Evolutionary conservation across 2,329 filamentous ascomycete genomes (phyloP).

Genomic region (Zymoseptoria pseudotritici): DNA sequence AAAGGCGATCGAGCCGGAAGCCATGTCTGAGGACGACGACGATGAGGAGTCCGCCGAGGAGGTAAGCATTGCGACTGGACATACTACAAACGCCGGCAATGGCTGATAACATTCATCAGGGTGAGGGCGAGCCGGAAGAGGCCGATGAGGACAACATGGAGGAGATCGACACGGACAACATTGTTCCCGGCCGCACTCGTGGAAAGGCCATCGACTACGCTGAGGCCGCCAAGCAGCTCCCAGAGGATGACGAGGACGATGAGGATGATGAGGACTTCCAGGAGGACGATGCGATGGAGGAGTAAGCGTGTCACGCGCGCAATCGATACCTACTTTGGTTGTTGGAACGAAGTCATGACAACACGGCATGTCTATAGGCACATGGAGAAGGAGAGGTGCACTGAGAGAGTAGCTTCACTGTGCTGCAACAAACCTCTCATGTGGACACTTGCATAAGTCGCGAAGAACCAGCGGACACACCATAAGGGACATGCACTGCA

Average conservation of each 20-base stretch:
- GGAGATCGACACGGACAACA: slow-evolving; percentile 85
- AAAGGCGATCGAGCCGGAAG: slow-evolving; percentile 62
- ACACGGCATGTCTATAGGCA: neutral
- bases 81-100: slow-evolving; percentile 15
- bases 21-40: slow-evolving; percentile 29
- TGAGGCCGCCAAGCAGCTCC: slow-evolving; percentile 75
- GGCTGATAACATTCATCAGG: slow-evolving; percentile 7
- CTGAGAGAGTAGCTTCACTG: no score
- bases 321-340: neutral
- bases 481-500: neutral
- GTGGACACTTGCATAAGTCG: neutral
- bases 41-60: slow-evolving; percentile 42
- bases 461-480: neutral
- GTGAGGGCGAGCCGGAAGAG: slow-evolving; percentile 49
- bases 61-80: slow-evolving; percentile 12
- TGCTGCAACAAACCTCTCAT: neutral
- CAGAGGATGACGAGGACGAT: slow-evolving; percentile 67
- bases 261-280: slow-evolving; percentile 65
- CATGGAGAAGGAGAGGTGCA: no score
- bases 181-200: slow-evolving; percentile 77
- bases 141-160: slow-evolving; percentile 77
- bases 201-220: slow-evolving; percentile 89
- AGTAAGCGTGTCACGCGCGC: slow-evolving; percentile 1
- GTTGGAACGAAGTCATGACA: neutral
- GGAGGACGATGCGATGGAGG: slow-evolving; percentile 46